Conservation (phyloP, 2,329 filamentous ascomycete species). For the Phaeosphaeriaceae sp. region DNA sequence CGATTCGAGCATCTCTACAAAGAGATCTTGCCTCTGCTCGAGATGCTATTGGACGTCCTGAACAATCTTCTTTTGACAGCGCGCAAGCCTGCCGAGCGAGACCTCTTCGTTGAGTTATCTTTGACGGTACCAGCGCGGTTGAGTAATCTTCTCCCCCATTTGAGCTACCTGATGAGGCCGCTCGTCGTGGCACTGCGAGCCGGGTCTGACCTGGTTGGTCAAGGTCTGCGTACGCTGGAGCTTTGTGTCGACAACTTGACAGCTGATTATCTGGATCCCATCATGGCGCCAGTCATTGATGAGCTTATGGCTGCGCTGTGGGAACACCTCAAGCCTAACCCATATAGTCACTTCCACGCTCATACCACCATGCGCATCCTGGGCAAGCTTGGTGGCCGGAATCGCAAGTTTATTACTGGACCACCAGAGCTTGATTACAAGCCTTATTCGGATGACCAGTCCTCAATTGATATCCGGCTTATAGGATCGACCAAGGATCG, state of each 20-base stretch:
- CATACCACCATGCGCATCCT: constrained; percentile 98
- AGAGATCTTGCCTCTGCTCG: constrained; percentile 91
- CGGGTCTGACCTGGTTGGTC: constrained; percentile 91
- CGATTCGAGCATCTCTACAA: constrained; percentile 99
- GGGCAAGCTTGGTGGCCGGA: constrained; percentile 93
- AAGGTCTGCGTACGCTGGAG: constrained; percentile 90
- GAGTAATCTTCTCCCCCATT: constrained; percentile 91
- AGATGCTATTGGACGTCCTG: constrained; percentile 96
- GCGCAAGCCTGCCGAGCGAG: constrained; percentile 85
- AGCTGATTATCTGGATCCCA: constrained; percentile 95
- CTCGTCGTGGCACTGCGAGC: constrained; percentile 93
- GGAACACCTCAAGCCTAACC: constrained; percentile 90
- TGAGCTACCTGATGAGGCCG: constrained; percentile 96
- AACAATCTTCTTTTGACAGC: constrained; percentile 93
- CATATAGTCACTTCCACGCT: constrained; percentile 96
- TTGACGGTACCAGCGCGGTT: constrained; percentile 93
- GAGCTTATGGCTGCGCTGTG: constrained; percentile 98
- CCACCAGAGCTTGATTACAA: constrained; percentile 85
- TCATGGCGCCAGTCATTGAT: constrained; percentile 98
- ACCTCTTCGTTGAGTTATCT: constrained; percentile 96
- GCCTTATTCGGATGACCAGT: constrained; percentile 83
- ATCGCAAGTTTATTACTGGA: constrained; percentile 92
- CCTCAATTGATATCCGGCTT: constrained; percentile 87
- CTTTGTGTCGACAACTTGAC: constrained; percentile 98
- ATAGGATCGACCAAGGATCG: constrained; percentile 89